phyloP scores from a whole-genome alignment of 345 rosid species.

The Dimocarpus longan region DNA sequence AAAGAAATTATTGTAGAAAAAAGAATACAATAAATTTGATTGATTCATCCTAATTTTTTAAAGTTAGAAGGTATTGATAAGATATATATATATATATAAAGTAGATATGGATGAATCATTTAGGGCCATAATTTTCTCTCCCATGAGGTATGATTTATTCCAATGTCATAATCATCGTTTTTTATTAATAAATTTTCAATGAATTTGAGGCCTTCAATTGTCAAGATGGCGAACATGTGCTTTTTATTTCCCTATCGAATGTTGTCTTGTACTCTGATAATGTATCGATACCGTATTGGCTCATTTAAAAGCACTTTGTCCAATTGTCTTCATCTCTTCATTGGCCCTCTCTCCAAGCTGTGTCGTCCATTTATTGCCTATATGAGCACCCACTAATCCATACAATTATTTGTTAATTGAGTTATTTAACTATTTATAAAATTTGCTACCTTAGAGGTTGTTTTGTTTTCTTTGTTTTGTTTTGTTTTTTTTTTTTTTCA shows the following conservation, averaged over 20 bases:
- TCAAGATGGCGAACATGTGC: constrained; percentile 14
- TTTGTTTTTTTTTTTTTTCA: too few species aligned
- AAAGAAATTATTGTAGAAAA: too few species aligned
- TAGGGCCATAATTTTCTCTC: constrained; percentile 17
- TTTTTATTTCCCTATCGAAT: constrained; percentile 13
- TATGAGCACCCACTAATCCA: background rate
- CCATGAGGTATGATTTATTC: constrained; percentile 10
- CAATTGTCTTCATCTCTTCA: background rate
- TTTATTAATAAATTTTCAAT: background rate
- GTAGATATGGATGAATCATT: constrained; percentile 9
- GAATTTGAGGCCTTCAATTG: background rate
- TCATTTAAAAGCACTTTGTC: constrained; percentile 4
- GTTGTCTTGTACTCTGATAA: constrained; percentile 2
- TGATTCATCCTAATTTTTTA: too few species aligned
- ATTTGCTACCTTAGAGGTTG: too few species aligned
- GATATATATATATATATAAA: background rate
- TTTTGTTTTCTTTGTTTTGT: too few species aligned
- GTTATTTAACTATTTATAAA: too few species aligned
- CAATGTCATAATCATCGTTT: constrained; percentile 14
- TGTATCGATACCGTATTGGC: constrained; percentile 28
- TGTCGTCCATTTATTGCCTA: constrained; percentile 16
- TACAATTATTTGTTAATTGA: background rate
- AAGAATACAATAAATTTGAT: too few species aligned
- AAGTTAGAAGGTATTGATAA: too few species aligned
- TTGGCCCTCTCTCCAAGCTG: background rate